These are phyloP conservation scores for Viola odorata DNA, from an alignment of 345 rosid species.

Conservation along the genomic window DNA sequence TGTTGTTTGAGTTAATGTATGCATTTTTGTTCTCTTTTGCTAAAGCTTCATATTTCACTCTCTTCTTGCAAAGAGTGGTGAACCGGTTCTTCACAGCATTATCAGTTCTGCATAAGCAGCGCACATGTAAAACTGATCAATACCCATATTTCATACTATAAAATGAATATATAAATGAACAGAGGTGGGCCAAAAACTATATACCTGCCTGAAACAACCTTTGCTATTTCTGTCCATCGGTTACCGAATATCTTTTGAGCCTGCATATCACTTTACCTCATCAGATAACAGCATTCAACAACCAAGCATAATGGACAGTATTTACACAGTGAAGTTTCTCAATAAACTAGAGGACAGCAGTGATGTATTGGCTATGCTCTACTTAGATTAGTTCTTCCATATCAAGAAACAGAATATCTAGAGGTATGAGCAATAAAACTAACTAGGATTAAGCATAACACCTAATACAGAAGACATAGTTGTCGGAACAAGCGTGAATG, in stretches of 20 bases:
- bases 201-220: constrained; percentile 99
- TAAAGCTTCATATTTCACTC: constrained; percentile 88
- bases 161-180: background rate
- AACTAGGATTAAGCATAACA: too few relatives aligned
- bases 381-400: too few relatives aligned
- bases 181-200: background rate
- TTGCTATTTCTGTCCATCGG: constrained; percentile 98
- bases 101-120: constrained; percentile 65
- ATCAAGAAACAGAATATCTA: too few relatives aligned
- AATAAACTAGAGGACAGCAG: too few relatives aligned
- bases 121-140: background rate
- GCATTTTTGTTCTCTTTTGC: constrained; percentile 62
- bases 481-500: too few relatives aligned
- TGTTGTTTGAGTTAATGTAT: constrained; percentile 55
- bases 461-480: too few relatives aligned
- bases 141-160: background rate
- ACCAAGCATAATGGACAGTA: too few relatives aligned
- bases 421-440: too few relatives aligned
- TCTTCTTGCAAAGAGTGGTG: constrained; percentile 95
- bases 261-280: constrained; percentile 37
- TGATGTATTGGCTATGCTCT: too few relatives aligned
- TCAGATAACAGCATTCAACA: constrained; percentile 11
- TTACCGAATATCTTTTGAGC: constrained; percentile 92
- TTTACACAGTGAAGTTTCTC: too few relatives aligned
- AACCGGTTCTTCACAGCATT: constrained; percentile 97